Evolutionary conservation across 345 rosid species (phyloP).

Genomic region (thale cress (Arabidopsis thaliana)): TAIR10.1 NC_003070.9:4919001-4919500

Average conservation of each 20-base stretch:
- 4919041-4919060: slow-evolving; percentile 35
- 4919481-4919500: slow-evolving; percentile 56
- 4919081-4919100: slow-evolving; percentile 35
- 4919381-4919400: slow-evolving; percentile 50
- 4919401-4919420: slow-evolving; percentile 51
- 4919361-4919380: slow-evolving; percentile 52
- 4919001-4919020: slow-evolving; percentile 36
- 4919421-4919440: slow-evolving; percentile 57
- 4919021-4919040: slow-evolving; percentile 21
- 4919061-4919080: slow-evolving; percentile 35
- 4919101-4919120: background rate
- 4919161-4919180: too few species aligned
- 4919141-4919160: too few species aligned
- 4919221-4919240: slow-evolving; percentile 28
- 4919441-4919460: slow-evolving; percentile 52
- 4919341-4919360: slow-evolving; percentile 47
- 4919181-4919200: slow-evolving; percentile 41
- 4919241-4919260: slow-evolving; percentile 40
- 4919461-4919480: slow-evolving; percentile 54
- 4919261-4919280: slow-evolving; percentile 30
- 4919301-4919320: slow-evolving; percentile 41
- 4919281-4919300: slow-evolving; percentile 53
- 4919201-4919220: slow-evolving; percentile 19
- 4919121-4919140: slow-evolving; percentile 12
- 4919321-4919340: slow-evolving; percentile 50